Percentiles rank a stretch among this genome's conserved stretches.
phyloP scores from a whole-genome alignment of 2,329 filamentous ascomycete genomes.

The Hymenotorrendiella dingleyae region DNA sequence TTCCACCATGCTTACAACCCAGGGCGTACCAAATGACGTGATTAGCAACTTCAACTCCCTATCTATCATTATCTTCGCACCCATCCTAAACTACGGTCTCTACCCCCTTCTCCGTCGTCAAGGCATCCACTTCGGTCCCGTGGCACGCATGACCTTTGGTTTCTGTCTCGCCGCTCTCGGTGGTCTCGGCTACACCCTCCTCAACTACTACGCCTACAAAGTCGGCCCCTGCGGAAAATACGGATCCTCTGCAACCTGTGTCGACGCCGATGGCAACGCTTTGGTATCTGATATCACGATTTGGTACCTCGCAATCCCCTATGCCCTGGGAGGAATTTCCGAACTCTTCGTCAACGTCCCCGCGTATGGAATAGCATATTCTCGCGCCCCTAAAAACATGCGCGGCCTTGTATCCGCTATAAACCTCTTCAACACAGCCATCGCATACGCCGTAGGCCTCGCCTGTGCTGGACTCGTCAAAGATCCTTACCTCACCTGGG shows the following conservation, averaged over 20 bases:
- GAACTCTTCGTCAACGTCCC: slow-evolving; percentile 46
- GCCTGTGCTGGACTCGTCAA: slow-evolving; percentile 39
- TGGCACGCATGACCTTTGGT: slow-evolving; percentile 67
- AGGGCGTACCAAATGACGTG: slow-evolving; percentile 72
- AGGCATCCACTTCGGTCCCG: slow-evolving; percentile 63
- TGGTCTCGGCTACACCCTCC: slow-evolving; percentile 49
- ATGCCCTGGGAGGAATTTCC: slow-evolving; percentile 44
- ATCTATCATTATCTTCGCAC: slow-evolving; percentile 67
- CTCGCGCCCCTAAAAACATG: slow-evolving; percentile 45
- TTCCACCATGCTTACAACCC: slow-evolving; percentile 56
- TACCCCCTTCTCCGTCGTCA: slow-evolving; percentile 62
- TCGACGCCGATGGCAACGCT: slow-evolving; percentile 8
- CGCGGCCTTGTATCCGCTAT: slow-evolving; percentile 43
- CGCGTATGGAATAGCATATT: slow-evolving; percentile 46
- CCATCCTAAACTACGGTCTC: slow-evolving; percentile 59
- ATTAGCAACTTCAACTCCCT: slow-evolving; percentile 72
- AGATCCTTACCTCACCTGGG: slow-evolving; percentile 44
- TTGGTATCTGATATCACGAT: slow-evolving; percentile 37
- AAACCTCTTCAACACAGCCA: slow-evolving; percentile 40
- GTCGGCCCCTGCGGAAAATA: slow-evolving; percentile 50
- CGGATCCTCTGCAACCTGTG: slow-evolving; percentile 16
- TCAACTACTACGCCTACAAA: slow-evolving; percentile 58
- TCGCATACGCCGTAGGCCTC: slow-evolving; percentile 40
- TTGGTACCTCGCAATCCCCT: slow-evolving; percentile 51
- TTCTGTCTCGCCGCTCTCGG: slow-evolving; percentile 59